Evolutionary conservation across 2,329 filamentous ascomycete genomes (phyloP).

Genomic region (Nannizziopsis arthrosporioides): DNA sequence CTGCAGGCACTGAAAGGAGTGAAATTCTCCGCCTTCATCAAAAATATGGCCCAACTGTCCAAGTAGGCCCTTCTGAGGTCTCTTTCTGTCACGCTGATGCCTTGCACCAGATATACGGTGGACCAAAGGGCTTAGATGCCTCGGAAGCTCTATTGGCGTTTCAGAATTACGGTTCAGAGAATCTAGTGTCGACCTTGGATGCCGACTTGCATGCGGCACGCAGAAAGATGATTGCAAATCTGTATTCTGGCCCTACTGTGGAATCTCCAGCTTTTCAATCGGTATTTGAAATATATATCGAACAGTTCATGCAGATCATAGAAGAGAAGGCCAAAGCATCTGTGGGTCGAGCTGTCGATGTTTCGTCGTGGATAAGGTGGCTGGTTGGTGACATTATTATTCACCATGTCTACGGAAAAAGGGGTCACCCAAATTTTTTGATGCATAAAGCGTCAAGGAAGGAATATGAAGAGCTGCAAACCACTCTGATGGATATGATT

Average conservation of each 20-base stretch:
- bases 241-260: constrained; percentile 14
- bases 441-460: constrained; percentile 12
- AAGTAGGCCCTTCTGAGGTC: constrained; percentile 11
- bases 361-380: constrained; percentile 14
- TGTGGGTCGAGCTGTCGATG: constrained; percentile 10
- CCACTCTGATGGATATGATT: not conserved
- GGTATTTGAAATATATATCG: constrained; percentile 11
- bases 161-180: constrained; percentile 15
- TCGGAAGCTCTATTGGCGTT: constrained; percentile 9
- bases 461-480: constrained; percentile 9
- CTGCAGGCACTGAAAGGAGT: not conserved
- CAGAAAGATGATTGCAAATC: constrained; percentile 11
- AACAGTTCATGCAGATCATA: constrained; percentile 12
- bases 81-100: constrained; percentile 17
- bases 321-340: constrained; percentile 9
- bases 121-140: constrained; percentile 13
- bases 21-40: constrained; percentile 8
- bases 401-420: constrained; percentile 11
- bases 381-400: constrained; percentile 15
- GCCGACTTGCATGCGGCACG: constrained; percentile 14
- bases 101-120: constrained; percentile 14
- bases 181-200: constrained; percentile 15
- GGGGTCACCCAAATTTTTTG: constrained; percentile 10
- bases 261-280: constrained; percentile 9
- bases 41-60: constrained; percentile 16